Evolutionary conservation across 2,329 filamentous ascomycete species (phyloP), one percentile per base, ranked within the genome.

Genomic region (Colletotrichum siamense): DNA sequence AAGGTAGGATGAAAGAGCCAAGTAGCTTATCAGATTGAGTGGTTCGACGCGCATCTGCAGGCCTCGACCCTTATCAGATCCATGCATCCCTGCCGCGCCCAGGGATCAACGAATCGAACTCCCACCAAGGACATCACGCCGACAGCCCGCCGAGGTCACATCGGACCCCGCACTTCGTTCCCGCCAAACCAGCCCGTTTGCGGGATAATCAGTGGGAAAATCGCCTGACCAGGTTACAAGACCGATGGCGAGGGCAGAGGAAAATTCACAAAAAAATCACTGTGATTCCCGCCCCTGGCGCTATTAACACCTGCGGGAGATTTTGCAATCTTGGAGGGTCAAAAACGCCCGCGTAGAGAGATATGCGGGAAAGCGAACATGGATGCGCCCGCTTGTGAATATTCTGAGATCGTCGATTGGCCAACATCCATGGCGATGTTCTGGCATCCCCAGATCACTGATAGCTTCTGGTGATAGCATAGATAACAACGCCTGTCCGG

Each of bases 11-110:
- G 44, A 22, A 26, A 44, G 59, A 52, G 68, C 68, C 57, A 70
- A 70, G 68, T n/a, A 52, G 73, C 73, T 76, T 76, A 76, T 76
- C 73, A 73, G 70, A 76, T 69, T 52, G 16, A 28, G 69, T 22
- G 57, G 44, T 73, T 34, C 39, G 22, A 49, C 30, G 26, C 44
- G 36, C 32, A 52, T 64, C 63, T 63, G 57, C 52, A 73, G n/a
- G 9, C 36, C 44, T 57, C 18, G 64, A 36, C 68, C 63, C 64
- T 73, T 76, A 73, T 76, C 73, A 73, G 70, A 76, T 76, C 44
- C 69, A 68, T 75, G 18, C 22, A 75, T 69, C 69, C 69, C 44
- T 73, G 73, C 26, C 24, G 28, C 9, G 18, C 49, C 63, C 63
- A 59, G 34, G 73, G 57, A 64, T 73, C 69, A 64, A 34, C 39